Evolutionary conservation across 177 flowering plant species (phyloP).

Genomic region (Vitis hybrid): DNA sequence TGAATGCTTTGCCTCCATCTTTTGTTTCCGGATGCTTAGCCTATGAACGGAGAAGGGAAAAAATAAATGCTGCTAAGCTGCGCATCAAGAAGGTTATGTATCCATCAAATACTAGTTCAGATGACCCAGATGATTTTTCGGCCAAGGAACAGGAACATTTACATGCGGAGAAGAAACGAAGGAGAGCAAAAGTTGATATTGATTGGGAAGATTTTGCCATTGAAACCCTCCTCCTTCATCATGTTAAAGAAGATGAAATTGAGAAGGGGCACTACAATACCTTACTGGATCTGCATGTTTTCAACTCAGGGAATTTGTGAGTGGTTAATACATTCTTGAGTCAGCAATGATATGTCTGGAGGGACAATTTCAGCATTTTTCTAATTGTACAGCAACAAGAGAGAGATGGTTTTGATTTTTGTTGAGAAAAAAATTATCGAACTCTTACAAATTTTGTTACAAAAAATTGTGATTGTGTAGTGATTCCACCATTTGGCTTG

Average conservation of each 20-base stretch:
- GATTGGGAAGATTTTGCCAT: slow-evolving; percentile 88
- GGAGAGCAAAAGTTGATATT: slow-evolving; percentile 9
- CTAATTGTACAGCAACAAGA: too few species aligned
- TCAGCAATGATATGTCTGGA: too few species aligned
- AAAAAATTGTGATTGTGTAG: too few species aligned
- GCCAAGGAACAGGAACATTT: slow-evolving; percentile 12
- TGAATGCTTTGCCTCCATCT: slow-evolving; percentile 67
- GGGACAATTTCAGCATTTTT: too few species aligned
- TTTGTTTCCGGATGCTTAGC: slow-evolving; percentile 49
- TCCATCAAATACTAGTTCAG: slow-evolving; percentile 21
- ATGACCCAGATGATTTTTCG: slow-evolving; percentile 8
- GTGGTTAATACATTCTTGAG: too few species aligned
- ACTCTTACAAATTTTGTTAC: too few species aligned
- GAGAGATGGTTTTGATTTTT: too few species aligned
- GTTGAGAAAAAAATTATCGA: too few species aligned
- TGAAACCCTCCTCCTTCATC: slow-evolving; percentile 83
- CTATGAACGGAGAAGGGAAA: slow-evolving; percentile 53
- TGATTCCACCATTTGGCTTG: too few species aligned
- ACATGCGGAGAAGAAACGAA: slow-evolving; percentile 27
- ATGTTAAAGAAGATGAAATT: slow-evolving; percentile 75
- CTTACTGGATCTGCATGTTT: slow-evolving; percentile 69
- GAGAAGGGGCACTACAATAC: slow-evolving; percentile 77
- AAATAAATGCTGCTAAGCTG: slow-evolving; percentile 68
- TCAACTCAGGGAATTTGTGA: slow-evolving; percentile 27
- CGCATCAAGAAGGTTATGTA: slow-evolving; percentile 53